Percentiles rank a stretch among this genome's conserved stretches.
Evolutionary conservation across 2,329 filamentous ascomycete species (phyloP).

Genomic region (Emmonsiellopsis sp.): DNA sequence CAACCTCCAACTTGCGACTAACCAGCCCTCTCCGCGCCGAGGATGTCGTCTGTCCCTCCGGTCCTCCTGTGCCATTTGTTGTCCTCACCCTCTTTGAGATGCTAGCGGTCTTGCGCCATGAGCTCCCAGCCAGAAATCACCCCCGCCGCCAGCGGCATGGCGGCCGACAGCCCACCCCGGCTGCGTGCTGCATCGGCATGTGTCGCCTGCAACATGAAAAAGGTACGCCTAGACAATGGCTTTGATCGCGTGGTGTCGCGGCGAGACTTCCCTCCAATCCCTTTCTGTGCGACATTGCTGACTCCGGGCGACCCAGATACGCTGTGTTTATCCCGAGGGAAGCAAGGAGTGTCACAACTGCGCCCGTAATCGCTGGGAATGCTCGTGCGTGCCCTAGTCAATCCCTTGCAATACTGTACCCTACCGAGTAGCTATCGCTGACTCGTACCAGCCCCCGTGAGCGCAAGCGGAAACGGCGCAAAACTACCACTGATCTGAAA

Average conservation of each 20-base stretch:
- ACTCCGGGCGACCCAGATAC: constrained; percentile 14
- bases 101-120: not conserved
- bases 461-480: constrained; percentile 14
- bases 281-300: no score
- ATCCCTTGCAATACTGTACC: not conserved
- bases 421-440: not conserved
- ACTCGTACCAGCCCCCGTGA: constrained; percentile 12
- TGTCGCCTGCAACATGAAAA: constrained; percentile 24
- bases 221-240: constrained; percentile 7
- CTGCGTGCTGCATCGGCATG: constrained; percentile 22
- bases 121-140: constrained; percentile 4
- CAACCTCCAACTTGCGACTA: not conserved
- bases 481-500: constrained; percentile 6
- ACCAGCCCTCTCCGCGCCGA: no score
- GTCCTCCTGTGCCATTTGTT: no score
- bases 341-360: constrained; percentile 19
- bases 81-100: no score
- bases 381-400: constrained; percentile 12
- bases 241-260: not conserved
- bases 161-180: constrained; percentile 16
- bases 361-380: constrained; percentile 20
- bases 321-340: constrained; percentile 18
- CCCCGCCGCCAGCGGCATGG: constrained; percentile 2
- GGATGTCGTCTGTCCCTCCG: no score
- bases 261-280: no score